Base-by-base conservation (phyloP, 208 protist species). In the Leishmania martiniquensis region DNA sequence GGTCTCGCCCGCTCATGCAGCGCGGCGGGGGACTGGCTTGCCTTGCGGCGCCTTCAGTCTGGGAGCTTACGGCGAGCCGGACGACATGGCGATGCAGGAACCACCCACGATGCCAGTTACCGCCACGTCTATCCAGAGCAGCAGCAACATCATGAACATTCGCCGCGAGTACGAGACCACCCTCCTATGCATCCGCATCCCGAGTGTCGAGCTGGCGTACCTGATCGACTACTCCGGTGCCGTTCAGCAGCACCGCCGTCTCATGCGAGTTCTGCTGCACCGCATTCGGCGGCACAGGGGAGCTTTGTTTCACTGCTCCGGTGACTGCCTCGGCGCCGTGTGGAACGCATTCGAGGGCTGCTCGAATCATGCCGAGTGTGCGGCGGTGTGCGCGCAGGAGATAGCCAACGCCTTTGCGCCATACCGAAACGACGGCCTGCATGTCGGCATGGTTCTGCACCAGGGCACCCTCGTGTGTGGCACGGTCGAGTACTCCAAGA, bases 271-370 rank as follows among this genome's bases (percentile, higher is more conserved):
- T n/a, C 77, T 95, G 55, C 84, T 95, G 15, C 75, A 78, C 49
- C 81, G 89, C 72, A 93, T 97, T 77, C 90, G 91, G 29, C 84
- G 83, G 22, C 85, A 93, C 83, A 87, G 87, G 32, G 93, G 93
- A 29, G 85, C 87, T 25, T 82, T 95, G 57, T 95, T 94, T 83
- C 78, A 94, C 77, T 87, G 91, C 60, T 82, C 84, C 17, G 93
- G 93, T 22, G 93, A 95, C 67, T 89, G 83, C 70, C 87, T 97
- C 39, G 83, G 83, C 15, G 93, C 87, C 49, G 84, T 87, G 20
- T 97, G 93, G 91, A 97, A 97, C 76, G 93, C 90, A 39, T 97
- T 97, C 79, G 91, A 94, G 52, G 87, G 85, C 78, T 90, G 91
- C 70, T 55, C 87, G 25, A 86, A 93, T 81, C 93, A 97, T 86